phyloP scores from a whole-genome alignment of 2,329 filamentous ascomycete species.

The Calonectria honghensis region DNA sequence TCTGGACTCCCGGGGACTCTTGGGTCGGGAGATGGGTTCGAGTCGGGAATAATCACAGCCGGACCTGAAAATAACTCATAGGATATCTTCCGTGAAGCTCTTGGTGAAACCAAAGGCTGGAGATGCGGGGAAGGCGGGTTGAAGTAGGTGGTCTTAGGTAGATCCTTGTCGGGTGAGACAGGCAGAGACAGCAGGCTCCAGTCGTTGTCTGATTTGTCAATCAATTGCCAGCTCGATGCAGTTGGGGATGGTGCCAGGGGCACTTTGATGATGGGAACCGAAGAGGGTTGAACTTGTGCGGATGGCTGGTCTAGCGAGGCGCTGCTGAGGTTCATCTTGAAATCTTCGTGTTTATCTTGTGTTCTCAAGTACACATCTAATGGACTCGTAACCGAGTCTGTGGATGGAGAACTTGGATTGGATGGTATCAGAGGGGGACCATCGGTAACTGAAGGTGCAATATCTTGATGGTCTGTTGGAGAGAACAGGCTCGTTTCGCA shows the following conservation, averaged over 20 bases:
- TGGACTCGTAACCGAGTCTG: slow-evolving; percentile 18
- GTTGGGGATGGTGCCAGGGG: background rate
- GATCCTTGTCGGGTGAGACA: background rate
- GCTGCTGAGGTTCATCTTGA: slow-evolving; percentile 32
- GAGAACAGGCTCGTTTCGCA: background rate
- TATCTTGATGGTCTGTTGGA: background rate
- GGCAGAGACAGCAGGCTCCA: background rate
- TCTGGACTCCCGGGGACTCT: slow-evolving; percentile 18
- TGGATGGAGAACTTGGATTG: slow-evolving; percentile 34
- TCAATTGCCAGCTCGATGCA: slow-evolving; percentile 37
- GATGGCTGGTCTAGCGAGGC: background rate
- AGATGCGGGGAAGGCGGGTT: background rate
- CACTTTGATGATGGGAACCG: background rate
- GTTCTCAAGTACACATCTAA: slow-evolving; percentile 45
- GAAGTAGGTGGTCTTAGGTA: background rate
- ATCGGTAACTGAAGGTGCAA: too few species aligned
- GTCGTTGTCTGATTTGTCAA: background rate
- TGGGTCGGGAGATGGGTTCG: background rate
- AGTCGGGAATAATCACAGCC: background rate
- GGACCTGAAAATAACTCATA: background rate
- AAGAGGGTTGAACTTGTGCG: background rate
- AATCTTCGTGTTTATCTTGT: slow-evolving; percentile 42
- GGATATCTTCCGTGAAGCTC: too few species aligned
- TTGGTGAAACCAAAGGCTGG: background rate
- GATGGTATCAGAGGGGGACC: slow-evolving; percentile 35